Evolutionary conservation across 2,329 filamentous ascomycete genomes (phyloP), one percentile per base, ranked within the genome.

Genomic region (Phialemonium atrogriseum): DNA sequence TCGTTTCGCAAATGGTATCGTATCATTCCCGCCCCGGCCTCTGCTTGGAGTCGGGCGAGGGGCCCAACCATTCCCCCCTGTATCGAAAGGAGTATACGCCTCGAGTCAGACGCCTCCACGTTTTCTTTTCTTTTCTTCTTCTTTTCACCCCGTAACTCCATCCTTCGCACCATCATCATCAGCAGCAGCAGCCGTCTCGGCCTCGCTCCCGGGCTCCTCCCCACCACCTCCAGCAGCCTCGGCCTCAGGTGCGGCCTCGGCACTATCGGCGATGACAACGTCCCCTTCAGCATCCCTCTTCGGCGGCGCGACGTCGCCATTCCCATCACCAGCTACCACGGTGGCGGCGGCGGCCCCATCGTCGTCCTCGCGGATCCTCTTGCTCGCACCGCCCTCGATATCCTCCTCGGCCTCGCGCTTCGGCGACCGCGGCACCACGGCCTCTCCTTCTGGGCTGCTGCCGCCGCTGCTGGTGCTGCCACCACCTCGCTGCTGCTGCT

Each of bases 401-500:
- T 64, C 59, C 14, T 68, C 64, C 3, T 69, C 66, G 0, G 71
- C 73, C 36, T 73, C 70, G 21, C 72, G 62, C 50, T 79, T 80
- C 3, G 68, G 55, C 33, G 40, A 59, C 49, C 39, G 54, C 52
- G 34, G 52, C 10, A 51, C 48, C 9, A 43, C 34, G 5, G 35
- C 43, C 6, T 35, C 32, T 6, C 38, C 39, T 10, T 36, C 37
- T 28, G 46, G 43, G 32, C 38, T 43, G 18, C 42, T 39, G 30
- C 44, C 37, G 13, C 40, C 39, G 37, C 43, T 16, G 18, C 34
- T 23, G 1, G 37, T 30, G 17, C n/a, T n/a, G n/a, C n/a, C n/a
- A n/a, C n/a, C n/a, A n/a, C n/a, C n/a, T 15, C 27, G 37, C 42
- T 17, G 30, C 22, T 17, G 32, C 12, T 15, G 38, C 23, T 21